A percentile compares a stretch with the other conserved stretches of the same genome.
These are phyloP conservation scores for Psilocybe cyanescens DNA, from an alignment of 768 basidiomycete species.

Conservation along the genomic window DNA sequence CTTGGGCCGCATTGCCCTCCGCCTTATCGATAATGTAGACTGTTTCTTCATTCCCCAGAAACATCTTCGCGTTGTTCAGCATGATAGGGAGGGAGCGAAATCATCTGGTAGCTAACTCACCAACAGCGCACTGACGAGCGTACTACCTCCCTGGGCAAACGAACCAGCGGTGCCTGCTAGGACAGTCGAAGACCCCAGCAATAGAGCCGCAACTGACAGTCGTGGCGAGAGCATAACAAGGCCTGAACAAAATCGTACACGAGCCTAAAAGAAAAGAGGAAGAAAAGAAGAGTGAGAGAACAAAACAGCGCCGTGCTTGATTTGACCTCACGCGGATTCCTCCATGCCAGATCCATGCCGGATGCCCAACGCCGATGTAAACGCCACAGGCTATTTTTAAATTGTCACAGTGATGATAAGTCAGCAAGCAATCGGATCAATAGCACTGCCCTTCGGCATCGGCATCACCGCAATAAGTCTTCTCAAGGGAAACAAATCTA, in stretches of 20 bases:
- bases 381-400: background rate
- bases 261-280: background rate
- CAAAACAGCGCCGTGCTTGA: background rate
- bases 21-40: slow-evolving; percentile 93
- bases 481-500: too few species aligned
- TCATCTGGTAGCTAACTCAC: slow-evolving; percentile 28
- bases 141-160: slow-evolving; percentile 46
- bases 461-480: too few species aligned
- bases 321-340: background rate
- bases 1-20: slow-evolving; percentile 69
- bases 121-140: slow-evolving; percentile 54
- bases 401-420: background rate
- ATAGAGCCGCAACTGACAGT: slow-evolving; percentile 37
- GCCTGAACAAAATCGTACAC: slow-evolving; percentile 25
- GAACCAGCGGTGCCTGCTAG: slow-evolving; percentile 41
- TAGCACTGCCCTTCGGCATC: background rate
- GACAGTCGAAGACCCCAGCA: slow-evolving; percentile 26
- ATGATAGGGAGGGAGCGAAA: background rate
- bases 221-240: slow-evolving; percentile 15
- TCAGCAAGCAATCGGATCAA: background rate
- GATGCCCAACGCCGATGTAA: background rate
- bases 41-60: slow-evolving; percentile 76
- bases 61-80: slow-evolving; percentile 51
- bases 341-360: background rate
- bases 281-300: background rate